Base-by-base conservation (phyloP, 1,284 basidiomycete genomes). In the Peniophora sp. region DNA sequence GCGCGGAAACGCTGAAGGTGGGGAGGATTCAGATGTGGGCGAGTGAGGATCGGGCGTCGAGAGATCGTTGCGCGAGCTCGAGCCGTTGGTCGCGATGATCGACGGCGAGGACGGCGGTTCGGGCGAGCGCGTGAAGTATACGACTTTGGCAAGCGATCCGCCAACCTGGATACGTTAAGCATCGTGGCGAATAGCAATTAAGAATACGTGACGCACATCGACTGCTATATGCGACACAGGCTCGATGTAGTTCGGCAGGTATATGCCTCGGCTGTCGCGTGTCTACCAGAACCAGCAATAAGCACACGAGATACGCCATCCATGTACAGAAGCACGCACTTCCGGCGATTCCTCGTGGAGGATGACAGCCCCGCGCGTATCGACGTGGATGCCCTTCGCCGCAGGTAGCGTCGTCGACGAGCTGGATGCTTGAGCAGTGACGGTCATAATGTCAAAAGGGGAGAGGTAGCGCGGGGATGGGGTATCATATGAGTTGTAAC, bases 91-190 rank as follows among this genome's bases (percentile, higher is more conserved):
- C 2, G 82, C 81, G 55, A 64, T 72, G 49, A 81, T 65, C 17
- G 82, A 83, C 17, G 85, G 83, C 6, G 85, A 85, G 39, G 78
- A 73, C 23, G 85, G 83, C 2, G 85, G 86, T 50, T 90, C 85
- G 8, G 86, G 82, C 16, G 92, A 93, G 41, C 94, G 86, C 50
- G 93, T 97, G 68, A 99, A 99, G 72, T 98, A 99, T 60, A 98
- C 92, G 52, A 99, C 92, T 69, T 99, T 99, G 55, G 96, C 96
- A 12, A 99, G 74, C 3, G 95, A 98, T 34, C 96, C 96, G 36
- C 97, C 96, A 62, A 99, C 88, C 93, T 97, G 63, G 14, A 23
- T 45, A 9, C 24, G 20, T 14, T 45, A 50, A 23, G 24, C 32
- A 47, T 49, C 34, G 45, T 34, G 17, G 19, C 25, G 36, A 46